Conservation (phyloP, 345 rosid species). For the Euphorbia lathyris region DNA sequence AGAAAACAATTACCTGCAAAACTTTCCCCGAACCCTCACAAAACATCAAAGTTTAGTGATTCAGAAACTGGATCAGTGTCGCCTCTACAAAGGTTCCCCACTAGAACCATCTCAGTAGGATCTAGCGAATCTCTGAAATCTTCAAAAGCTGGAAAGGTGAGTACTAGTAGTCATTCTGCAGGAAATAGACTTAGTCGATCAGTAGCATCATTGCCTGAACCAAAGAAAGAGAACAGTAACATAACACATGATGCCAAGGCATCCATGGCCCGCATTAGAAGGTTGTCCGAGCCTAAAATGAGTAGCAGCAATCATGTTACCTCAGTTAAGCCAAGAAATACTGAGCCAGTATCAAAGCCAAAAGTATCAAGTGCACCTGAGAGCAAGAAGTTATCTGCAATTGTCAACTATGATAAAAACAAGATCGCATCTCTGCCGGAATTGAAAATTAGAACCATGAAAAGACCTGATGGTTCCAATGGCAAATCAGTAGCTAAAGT, state of each 20-base stretch:
- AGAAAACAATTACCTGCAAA: constrained; percentile 53
- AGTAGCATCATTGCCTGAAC: constrained; percentile 56
- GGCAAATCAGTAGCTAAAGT: constrained; percentile 38
- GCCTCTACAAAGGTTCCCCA: constrained; percentile 55
- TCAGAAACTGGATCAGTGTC: constrained; percentile 68
- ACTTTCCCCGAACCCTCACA: constrained; percentile 59
- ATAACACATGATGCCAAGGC: constrained; percentile 51
- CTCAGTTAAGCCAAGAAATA: constrained; percentile 46
- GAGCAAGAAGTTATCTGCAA: constrained; percentile 74
- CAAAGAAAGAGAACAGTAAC: constrained; percentile 46
- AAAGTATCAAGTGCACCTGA: constrained; percentile 50
- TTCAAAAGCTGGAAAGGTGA: constrained; percentile 53
- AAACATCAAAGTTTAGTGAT: constrained; percentile 81
- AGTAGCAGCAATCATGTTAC: constrained; percentile 37
- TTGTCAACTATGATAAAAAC: constrained; percentile 69
- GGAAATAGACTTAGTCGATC: constrained; percentile 55
- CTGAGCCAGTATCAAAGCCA: constrained; percentile 38
- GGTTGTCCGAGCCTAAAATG: constrained; percentile 77
- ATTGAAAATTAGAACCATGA: constrained; percentile 54
- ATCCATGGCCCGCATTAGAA: constrained; percentile 62
- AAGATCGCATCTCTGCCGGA: constrained; percentile 79
- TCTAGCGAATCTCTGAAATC: constrained; percentile 48
- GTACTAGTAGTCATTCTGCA: constrained; percentile 44
- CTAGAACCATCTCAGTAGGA: constrained; percentile 46
- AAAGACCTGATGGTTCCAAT: constrained; percentile 33